Base-by-base conservation (phyloP, 305 asterid species). In the Plantago lanceolata region DNA sequence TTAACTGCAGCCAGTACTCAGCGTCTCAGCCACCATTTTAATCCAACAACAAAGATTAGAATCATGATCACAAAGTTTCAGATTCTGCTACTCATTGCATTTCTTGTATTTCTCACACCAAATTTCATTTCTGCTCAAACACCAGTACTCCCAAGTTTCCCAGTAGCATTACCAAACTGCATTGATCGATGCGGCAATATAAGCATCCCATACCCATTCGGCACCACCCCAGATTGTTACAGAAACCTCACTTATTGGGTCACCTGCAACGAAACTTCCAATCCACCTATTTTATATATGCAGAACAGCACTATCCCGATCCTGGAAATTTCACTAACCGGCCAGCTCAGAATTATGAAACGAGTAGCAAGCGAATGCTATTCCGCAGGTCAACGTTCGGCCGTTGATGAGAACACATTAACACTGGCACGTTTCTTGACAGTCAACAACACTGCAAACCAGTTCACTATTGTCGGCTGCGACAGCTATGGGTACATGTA, bases 121-220 rank as follows among this genome's bases (percentile, higher is more conserved):
- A 8, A 37, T 6, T 8, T 13, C 24, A 19, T 28, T 29, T 57
- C 13, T 31, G 61, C 45, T 28, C 40, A 33, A 33, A n/a, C 61
- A 17, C 11, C 48, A 17, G 5, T n/a, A 12, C n/a, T n/a, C n/a
- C 62, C 44, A 31, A 18, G 24, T 24, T 57, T 19, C 12, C 51
- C 33, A 6, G 8, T 59, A 14, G 33, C 64, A 43, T n/a, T 37
- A 31, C 64, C 33, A 20, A 8, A 20, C 48, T 59, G 64, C 52
- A 28, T 15, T 6, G 62, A 48, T 20, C 64, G 50, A 24, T 75
- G 79, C 37, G 79, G 79, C 18, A 7, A 58, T 18, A 15, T 66
- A 26, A 12, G 11, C 31, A 75, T 75, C 68, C 76, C 71, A 3
- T 75, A 28, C 37, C 71, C 79, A 1, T 75, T 75, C 47, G 76